Evolutionary conservation across 2,329 filamentous ascomycete genomes (phyloP), one percentile per base, ranked within the genome.

Genomic region (Diplodia intermedia): DNA sequence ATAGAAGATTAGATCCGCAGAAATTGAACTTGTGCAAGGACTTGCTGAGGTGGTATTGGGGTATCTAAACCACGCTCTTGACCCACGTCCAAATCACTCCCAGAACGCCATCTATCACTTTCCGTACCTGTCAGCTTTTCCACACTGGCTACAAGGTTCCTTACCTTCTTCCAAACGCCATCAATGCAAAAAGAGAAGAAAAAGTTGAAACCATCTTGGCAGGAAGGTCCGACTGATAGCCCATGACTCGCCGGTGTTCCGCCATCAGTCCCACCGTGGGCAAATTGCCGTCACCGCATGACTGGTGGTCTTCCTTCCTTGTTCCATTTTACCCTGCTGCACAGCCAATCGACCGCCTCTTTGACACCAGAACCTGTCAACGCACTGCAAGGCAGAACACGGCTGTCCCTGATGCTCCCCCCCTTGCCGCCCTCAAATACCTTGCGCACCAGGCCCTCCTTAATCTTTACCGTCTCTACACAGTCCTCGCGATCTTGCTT

Each of bases 401-500:
- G 86, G 75, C 92, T 96, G 82, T 99, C 95, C 71, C 94, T 87
- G 65, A 97, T 92, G 71, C 89, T 91, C 52, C 86, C 87, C 0
- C 93, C 93, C 81, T 94, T 95, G 77, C 97, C 92, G 23, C 95
- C 92, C 83, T 98, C 94, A 83, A 97, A 95, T 26, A 99, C 94
- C 82, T 91, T 93, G 81, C 97, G 91, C 63, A 99, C 94, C 66
- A 98, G 84, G 0, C 94, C 95, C 79, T 99, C 95, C 82, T 99
- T 99, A 77, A 99, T 97, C 71, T 93, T 86, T 69, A 98, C 94
- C 2, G 97, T 95, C 84, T 99, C 95, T 65, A 98, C 92, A 73
- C 94, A 98, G 80, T 98, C 95, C 80, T 99, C 95, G 1, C 94
- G 84, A 79, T 99, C 95, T 82, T 99, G 95, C 82, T 99, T 99